These are phyloP conservation scores for Sophora flavescens DNA, from an alignment of 306 rosid species.

Conservation along the genomic window DNA sequence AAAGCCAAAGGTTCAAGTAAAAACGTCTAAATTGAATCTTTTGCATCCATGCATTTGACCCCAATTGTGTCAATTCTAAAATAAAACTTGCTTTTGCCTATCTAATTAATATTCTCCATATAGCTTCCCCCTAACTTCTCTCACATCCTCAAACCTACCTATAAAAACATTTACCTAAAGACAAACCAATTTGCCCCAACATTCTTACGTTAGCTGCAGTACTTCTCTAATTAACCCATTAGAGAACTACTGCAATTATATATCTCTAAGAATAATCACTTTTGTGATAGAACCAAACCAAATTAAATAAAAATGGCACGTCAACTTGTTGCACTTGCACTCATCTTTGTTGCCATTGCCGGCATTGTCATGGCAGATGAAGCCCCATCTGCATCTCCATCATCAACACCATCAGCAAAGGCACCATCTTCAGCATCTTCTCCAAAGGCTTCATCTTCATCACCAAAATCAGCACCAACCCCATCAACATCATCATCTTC, in stretches of 20 bases:
- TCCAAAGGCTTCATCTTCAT: neutral
- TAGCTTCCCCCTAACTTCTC: constrained; percentile 26
- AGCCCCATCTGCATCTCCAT: constrained; percentile 45
- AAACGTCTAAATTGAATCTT: neutral
- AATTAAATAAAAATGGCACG: constrained; percentile 46
- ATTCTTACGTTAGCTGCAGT: constrained; percentile 52
- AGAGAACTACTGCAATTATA: constrained; percentile 59
- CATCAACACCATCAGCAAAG: neutral
- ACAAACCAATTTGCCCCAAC: neutral
- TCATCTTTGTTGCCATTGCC: constrained; percentile 43
- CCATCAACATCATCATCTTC: neutral
- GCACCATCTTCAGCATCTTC: constrained; percentile 14
- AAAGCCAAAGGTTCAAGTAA: neutral
- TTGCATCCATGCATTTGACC: neutral
- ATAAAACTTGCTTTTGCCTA: neutral
- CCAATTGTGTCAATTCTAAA: neutral
- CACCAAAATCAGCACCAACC: neutral
- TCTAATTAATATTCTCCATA: constrained; percentile 38
- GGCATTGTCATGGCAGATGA: constrained; percentile 39
- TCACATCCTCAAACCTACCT: constrained; percentile 10
- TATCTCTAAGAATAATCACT: constrained; percentile 27
- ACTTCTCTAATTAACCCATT: constrained; percentile 45
- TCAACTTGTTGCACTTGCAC: constrained; percentile 54
- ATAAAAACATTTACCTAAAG: constrained; percentile 30
- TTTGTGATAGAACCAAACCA: neutral